Conservation (phyloP, 192 early-diverging fungal genomes). For the Piromyces finnis region DNA sequence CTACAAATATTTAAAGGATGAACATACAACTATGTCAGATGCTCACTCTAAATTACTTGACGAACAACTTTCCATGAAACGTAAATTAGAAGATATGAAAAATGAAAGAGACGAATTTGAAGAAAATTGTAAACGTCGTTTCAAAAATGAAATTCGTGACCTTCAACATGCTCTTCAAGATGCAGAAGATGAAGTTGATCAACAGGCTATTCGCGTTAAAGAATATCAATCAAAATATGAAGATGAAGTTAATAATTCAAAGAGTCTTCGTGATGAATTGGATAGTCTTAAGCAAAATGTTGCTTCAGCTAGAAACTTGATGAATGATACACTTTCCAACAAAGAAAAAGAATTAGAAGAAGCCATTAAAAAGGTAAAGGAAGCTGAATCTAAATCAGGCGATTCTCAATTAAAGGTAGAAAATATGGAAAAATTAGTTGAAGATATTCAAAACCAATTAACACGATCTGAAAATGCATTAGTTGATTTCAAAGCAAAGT, state of each 20-base stretch:
- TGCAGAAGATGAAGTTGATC: background rate
- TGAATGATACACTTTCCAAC: background rate
- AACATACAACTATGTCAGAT: background rate
- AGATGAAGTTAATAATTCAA: background rate
- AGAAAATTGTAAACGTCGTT: background rate
- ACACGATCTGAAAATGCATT: background rate
- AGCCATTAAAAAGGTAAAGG: background rate
- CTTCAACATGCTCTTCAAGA: background rate
- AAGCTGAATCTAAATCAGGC: background rate
- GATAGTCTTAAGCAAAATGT: background rate
- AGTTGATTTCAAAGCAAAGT: background rate
- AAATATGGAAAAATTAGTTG: background rate
- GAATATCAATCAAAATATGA: background rate
- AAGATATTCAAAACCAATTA: background rate
- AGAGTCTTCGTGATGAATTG: background rate
- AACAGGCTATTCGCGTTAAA: background rate
- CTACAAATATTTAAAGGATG: background rate
- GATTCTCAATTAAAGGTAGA: background rate
- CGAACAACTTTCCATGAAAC: background rate
- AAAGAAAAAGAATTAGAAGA: background rate
- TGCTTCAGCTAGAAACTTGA: background rate
- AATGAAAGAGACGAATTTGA: background rate
- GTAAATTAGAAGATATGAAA: background rate
- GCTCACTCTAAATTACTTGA: background rate
- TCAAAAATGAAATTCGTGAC: background rate